phyloP scores from a whole-genome alignment of 345 rosid genomes.

The Camelina laxa region DNA sequence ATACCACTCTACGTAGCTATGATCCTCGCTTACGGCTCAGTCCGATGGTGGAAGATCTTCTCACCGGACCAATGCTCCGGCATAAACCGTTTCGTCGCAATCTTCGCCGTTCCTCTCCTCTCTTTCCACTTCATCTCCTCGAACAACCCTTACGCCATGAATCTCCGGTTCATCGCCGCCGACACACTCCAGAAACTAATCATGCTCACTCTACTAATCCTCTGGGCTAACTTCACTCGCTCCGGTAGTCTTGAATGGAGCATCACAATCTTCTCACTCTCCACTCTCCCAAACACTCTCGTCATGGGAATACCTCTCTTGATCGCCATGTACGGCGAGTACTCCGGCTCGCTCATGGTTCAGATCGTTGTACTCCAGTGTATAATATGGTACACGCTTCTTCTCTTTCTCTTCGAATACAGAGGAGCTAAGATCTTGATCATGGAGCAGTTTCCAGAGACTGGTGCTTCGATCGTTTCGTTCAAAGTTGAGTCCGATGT shows the following conservation, averaged over 20 bases:
- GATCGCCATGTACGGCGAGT: constrained; percentile 83
- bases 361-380: constrained; percentile 93
- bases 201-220: constrained; percentile 58
- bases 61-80: constrained; percentile 96
- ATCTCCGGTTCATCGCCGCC: constrained; percentile 84
- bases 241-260: constrained; percentile 87
- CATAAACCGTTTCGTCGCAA: constrained; percentile 93
- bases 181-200: constrained; percentile 87
- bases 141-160: constrained; percentile 84
- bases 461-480: constrained; percentile 84
- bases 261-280: constrained; percentile 86
- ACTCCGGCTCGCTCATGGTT: constrained; percentile 83
- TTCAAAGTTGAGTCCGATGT: constrained; percentile 91
- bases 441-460: constrained; percentile 93
- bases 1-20: constrained; percentile 88
- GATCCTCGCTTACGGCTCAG: constrained; percentile 94
- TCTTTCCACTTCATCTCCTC: constrained; percentile 95
- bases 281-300: constrained; percentile 89
- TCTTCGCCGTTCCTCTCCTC: constrained; percentile 90
- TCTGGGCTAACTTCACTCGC: constrained; percentile 68
- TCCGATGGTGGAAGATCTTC: constrained; percentile 97
- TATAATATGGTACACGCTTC: constrained; percentile 92
- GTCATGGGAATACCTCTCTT: constrained; percentile 96
- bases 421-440: constrained; percentile 88
- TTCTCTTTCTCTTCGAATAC: constrained; percentile 84